phyloP scores from a whole-genome alignment of 106 monocot species.

The Dioscorea alata region DNA sequence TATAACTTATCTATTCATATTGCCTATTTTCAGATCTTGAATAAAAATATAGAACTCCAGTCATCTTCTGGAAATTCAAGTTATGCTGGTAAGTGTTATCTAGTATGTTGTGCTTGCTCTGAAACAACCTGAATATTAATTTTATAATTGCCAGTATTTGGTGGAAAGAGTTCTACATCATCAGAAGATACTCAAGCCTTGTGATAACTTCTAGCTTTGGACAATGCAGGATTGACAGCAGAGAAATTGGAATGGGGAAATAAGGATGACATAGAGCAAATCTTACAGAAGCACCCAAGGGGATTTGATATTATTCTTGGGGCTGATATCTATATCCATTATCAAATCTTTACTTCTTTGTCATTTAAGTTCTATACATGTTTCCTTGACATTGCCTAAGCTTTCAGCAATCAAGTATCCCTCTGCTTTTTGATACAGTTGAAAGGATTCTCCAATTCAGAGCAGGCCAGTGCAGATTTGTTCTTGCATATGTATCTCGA shows the following conservation, averaged over 20 bases:
- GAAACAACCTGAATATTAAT: not conserved
- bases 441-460: slow-evolving; percentile 40
- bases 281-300: slow-evolving; percentile 49
- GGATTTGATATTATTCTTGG: slow-evolving; percentile 96
- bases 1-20: not conserved
- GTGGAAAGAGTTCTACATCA: no score
- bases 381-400: slow-evolving; percentile 62
- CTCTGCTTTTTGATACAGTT: slow-evolving; percentile 79
- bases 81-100: slow-evolving; percentile 31
- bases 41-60: slow-evolving; percentile 65
- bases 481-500: slow-evolving; percentile 90
- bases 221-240: slow-evolving; percentile 44
- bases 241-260: slow-evolving; percentile 93
- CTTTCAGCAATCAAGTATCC: slow-evolving; percentile 90
- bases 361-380: not conserved
- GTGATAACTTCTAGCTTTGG: no score
- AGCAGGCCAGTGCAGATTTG: slow-evolving; percentile 53
- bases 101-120: not conserved
- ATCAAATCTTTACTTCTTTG: not conserved
- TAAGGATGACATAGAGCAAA: slow-evolving; percentile 34
- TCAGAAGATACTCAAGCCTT: no score
- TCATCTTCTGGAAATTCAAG: slow-evolving; percentile 29
- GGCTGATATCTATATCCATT: slow-evolving; percentile 98
- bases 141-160: not conserved
- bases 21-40: slow-evolving; percentile 38